These are phyloP conservation scores for Lentinula sp. DNA, from an alignment of 768 basidiomycete species.

Conservation along the genomic window DNA sequence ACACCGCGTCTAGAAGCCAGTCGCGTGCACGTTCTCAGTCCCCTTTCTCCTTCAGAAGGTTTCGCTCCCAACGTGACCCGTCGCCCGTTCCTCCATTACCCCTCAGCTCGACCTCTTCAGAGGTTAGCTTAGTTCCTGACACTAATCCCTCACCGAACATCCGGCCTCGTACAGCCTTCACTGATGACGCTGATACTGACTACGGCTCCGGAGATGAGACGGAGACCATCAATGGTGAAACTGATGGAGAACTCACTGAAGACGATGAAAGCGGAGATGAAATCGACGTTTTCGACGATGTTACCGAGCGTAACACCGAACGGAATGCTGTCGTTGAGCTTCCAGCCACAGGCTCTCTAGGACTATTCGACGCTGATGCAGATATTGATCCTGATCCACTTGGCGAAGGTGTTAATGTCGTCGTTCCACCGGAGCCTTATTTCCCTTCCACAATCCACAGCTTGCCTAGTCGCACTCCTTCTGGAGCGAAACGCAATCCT, in stretches of 20 bases:
- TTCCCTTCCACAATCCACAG: slow-evolving; percentile 63
- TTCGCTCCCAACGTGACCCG: slow-evolving; percentile 48
- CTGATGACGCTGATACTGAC: slow-evolving; percentile 46
- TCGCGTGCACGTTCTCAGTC: slow-evolving; percentile 71
- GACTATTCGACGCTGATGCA: slow-evolving; percentile 29
- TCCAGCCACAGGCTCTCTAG: slow-evolving; percentile 26
- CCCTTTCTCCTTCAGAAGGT: slow-evolving; percentile 65
- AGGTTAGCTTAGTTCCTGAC: slow-evolving; percentile 49
- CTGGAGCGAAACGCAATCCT: slow-evolving; percentile 33
- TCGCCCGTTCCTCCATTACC: slow-evolving; percentile 49
- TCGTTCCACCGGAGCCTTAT: slow-evolving; percentile 79
- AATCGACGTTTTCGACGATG: slow-evolving; percentile 60
- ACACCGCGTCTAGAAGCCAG: slow-evolving; percentile 38
- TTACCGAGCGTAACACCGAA: slow-evolving; percentile 87
- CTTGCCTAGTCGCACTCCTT: slow-evolving; percentile 26
- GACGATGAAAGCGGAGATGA: slow-evolving; percentile 58
- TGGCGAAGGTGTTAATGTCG: slow-evolving; percentile 89
- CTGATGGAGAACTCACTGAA: slow-evolving; percentile 39
- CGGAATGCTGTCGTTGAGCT: slow-evolving; percentile 56
- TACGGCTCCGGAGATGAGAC: slow-evolving; percentile 54
- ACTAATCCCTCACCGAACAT: slow-evolving; percentile 47
- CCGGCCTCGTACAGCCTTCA: slow-evolving; percentile 54
- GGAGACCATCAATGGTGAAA: slow-evolving; percentile 46
- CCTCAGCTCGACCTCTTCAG: slow-evolving; percentile 53
- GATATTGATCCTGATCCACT: slow-evolving; percentile 74